phyloP scores from a whole-genome alignment of 495 filamentous ascomycete genomes.

The Extremus antarcticus region DNA sequence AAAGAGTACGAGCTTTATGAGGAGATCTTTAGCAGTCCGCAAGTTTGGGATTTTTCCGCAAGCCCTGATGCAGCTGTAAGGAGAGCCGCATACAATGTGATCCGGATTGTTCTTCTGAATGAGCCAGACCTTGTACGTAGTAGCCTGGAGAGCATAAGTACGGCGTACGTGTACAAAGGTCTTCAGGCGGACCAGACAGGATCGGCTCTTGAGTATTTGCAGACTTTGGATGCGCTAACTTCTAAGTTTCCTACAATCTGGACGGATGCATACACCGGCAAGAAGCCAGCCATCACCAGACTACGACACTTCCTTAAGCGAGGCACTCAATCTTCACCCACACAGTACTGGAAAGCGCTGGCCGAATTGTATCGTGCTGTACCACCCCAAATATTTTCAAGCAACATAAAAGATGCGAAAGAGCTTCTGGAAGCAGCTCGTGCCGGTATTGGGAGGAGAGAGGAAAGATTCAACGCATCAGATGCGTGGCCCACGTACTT shows the following conservation, averaged over 20 bases:
- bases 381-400: conserved; percentile 42
- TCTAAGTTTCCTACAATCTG: conserved; percentile 55
- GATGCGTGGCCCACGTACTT: conserved; percentile 68
- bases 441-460: conserved; percentile 56
- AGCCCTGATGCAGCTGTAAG: conserved; percentile 62
- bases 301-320: conserved; percentile 65
- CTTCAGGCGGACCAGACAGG: conserved; percentile 57
- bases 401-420: conserved; percentile 38
- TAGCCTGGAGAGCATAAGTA: conserved; percentile 52
- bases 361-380: conserved; percentile 47
- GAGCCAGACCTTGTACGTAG: conserved; percentile 5
- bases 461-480: conserved; percentile 56
- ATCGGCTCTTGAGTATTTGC: conserved; percentile 59
- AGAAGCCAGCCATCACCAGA: conserved; percentile 51
- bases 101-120: conserved; percentile 44
- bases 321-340: conserved; percentile 64
- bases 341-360: conserved; percentile 61
- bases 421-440: conserved; percentile 53
- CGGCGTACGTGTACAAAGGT: conserved; percentile 55
- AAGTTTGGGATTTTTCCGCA: conserved; percentile 67
- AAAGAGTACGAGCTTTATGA: conserved; percentile 38
- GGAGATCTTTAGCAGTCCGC: conserved; percentile 49
- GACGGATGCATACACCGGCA: conserved; percentile 55
- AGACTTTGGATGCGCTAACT: conserved; percentile 53
- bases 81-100: conserved; percentile 54